These are phyloP conservation scores for Auriculariales sp. DNA, from an alignment of 768 basidiomycete species.

Conservation along the genomic window DNA sequence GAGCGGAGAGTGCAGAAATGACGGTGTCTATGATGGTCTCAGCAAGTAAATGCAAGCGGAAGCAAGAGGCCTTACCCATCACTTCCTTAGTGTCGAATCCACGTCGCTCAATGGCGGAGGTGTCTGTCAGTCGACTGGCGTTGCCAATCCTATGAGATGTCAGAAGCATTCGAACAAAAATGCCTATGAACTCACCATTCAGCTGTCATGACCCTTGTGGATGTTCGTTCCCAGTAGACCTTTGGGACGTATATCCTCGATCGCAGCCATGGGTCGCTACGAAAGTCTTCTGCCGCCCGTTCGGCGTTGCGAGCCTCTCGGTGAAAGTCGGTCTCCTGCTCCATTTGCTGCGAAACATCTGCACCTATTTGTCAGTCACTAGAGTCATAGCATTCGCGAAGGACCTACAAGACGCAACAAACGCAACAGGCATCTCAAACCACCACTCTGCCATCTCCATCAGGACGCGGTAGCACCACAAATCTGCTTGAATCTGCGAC, in stretches of 20 bases:
- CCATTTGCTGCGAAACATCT: slow-evolving; percentile 57
- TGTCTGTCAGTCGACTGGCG: slow-evolving; percentile 57
- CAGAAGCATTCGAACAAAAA: background rate
- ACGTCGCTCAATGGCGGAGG: slow-evolving; percentile 30
- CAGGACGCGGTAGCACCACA: slow-evolving; percentile 15
- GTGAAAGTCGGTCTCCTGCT: slow-evolving; percentile 70
- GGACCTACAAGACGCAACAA: slow-evolving; percentile 8
- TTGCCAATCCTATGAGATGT: slow-evolving; percentile 15
- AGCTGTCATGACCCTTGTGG: slow-evolving; percentile 65
- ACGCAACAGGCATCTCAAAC: slow-evolving; percentile 24
- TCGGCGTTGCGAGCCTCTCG: slow-evolving; percentile 68
- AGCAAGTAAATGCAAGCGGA: slow-evolving; percentile 11
- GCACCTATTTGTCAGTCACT: slow-evolving; percentile 9
- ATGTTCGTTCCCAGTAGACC: slow-evolving; percentile 57
- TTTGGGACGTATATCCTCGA: slow-evolving; percentile 11
- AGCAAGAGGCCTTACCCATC: background rate
- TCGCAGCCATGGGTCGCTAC: slow-evolving; percentile 43
- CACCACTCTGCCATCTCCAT: slow-evolving; percentile 21
- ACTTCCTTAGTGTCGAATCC: background rate
- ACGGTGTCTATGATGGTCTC: slow-evolving; percentile 58
- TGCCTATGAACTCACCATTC: slow-evolving; percentile 45
- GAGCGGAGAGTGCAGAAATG: slow-evolving; percentile 76
- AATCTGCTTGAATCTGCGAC: slow-evolving; percentile 23
- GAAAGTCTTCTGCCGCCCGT: slow-evolving; percentile 52
- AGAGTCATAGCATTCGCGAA: background rate